A percentile compares a stretch with the other conserved stretches of the same genome.
These are phyloP conservation scores for Penicillium macrosclerotiorum DNA, from an alignment of 495 filamentous ascomycete genomes.

Conservation along the genomic window DNA sequence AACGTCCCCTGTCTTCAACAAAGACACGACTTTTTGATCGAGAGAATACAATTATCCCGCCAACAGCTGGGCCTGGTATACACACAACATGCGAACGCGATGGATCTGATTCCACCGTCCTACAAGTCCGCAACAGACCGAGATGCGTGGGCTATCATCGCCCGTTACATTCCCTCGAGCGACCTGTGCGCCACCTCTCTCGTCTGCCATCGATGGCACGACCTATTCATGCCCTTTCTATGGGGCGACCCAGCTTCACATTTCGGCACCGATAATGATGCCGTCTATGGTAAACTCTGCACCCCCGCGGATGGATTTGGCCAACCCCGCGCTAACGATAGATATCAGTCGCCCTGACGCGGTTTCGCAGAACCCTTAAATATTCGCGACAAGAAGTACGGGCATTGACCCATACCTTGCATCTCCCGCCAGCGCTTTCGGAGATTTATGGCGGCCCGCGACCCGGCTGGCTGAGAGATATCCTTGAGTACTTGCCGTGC, in stretches of 20 bases:
- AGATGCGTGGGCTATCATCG: constrained; percentile 61
- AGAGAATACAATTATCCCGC: no score
- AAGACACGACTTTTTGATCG: no score
- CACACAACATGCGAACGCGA: no score
- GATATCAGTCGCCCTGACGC: constrained; percentile 56
- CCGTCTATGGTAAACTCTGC: constrained; percentile 52
- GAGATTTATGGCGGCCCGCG: constrained; percentile 65
- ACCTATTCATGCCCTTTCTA: constrained; percentile 57
- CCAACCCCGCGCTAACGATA: not conserved
- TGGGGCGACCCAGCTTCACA: constrained; percentile 68
- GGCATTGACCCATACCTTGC: constrained; percentile 60
- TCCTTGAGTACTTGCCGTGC: constrained; percentile 57
- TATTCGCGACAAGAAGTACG: constrained; percentile 54
- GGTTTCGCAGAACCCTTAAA: constrained; percentile 59
- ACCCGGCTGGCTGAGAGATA: constrained; percentile 59
- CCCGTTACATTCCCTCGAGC: constrained; percentile 56
- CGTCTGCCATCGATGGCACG: constrained; percentile 58
- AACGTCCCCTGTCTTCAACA: no score
- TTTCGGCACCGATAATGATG: constrained; percentile 62
- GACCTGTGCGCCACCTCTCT: constrained; percentile 59
- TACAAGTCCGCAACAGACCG: constrained; percentile 58
- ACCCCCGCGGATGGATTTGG: not conserved
- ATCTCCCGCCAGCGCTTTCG: constrained; percentile 63
- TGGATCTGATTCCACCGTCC: constrained; percentile 58
- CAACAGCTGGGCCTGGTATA: no score